Conservation (phyloP, 2,329 filamentous ascomycete species). For the Penicillium janthinellum region DNA sequence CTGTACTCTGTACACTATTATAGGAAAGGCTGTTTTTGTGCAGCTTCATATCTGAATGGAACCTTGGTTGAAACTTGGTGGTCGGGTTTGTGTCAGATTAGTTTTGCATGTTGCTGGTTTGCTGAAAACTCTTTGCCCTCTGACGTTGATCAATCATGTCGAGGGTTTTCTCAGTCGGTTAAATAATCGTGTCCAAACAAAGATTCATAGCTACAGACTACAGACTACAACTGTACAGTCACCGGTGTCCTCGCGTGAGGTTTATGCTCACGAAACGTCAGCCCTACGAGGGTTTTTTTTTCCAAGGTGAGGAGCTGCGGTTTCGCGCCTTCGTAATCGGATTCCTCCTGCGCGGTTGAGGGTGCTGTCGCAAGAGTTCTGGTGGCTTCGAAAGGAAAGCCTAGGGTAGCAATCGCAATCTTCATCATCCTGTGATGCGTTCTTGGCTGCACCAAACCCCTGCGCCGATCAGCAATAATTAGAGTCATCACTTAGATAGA, state of each 20-base stretch:
- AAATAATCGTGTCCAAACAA: neutral
- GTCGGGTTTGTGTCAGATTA: neutral
- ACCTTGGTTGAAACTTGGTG: neutral
- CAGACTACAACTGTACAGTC: too few species aligned
- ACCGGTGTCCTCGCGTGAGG: neutral
- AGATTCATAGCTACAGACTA: neutral
- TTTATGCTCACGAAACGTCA: neutral
- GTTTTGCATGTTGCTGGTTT: neutral
- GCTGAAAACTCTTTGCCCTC: neutral
- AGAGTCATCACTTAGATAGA: neutral
- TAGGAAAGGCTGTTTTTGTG: neutral
- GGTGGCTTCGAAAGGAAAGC: neutral
- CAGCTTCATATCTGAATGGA: neutral
- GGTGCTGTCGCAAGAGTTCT: neutral
- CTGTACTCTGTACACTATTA: too few species aligned
- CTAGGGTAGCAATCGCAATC: too few species aligned
- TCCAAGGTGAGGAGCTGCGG: neutral
- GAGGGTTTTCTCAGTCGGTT: neutral
- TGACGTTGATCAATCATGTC: neutral
- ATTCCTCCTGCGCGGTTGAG: neutral
- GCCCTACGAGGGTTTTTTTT: neutral
- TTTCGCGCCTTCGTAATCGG: neutral
- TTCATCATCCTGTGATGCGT: neutral
- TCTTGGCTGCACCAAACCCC: slow-evolving; percentile 24
- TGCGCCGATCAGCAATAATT: slow-evolving; percentile 18